Evolutionary conservation across 1,284 basidiomycete genomes (phyloP).

Genomic region (Ganoderma sinense): DNA sequence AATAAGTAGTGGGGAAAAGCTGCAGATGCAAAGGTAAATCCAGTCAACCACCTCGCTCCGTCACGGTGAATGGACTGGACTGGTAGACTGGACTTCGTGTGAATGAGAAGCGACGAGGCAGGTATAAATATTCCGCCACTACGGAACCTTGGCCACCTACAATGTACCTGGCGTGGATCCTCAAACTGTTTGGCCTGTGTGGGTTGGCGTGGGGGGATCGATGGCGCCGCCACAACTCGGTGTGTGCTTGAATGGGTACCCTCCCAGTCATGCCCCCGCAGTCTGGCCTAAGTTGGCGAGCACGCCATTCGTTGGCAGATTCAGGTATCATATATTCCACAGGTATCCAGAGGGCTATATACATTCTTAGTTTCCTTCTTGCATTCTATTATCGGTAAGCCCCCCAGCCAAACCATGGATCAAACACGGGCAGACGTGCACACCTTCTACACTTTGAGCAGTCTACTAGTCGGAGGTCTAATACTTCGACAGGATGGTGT

Average conservation of each 20-base stretch:
- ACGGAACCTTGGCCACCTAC: not conserved
- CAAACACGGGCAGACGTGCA: not conserved
- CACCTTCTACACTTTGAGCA: not conserved
- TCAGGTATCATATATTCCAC: not conserved
- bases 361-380: not conserved
- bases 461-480: not conserved
- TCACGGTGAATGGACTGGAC: too few relatives aligned
- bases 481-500: conserved; percentile 23
- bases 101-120: not conserved
- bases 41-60: not conserved
- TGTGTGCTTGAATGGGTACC: not conserved
- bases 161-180: not conserved
- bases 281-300: not conserved
- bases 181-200: not conserved
- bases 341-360: not conserved
- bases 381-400: not conserved
- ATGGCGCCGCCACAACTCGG: not conserved
- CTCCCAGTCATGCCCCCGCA: not conserved
- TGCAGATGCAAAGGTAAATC: not conserved
- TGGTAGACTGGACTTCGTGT: not conserved
- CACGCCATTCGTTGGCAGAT: not conserved
- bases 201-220: not conserved
- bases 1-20: not conserved
- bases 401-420: not conserved
- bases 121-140: not conserved